Conservation (phyloP, 371 early-diverging fungal genomes). For the Mortierella sp. region DNA sequence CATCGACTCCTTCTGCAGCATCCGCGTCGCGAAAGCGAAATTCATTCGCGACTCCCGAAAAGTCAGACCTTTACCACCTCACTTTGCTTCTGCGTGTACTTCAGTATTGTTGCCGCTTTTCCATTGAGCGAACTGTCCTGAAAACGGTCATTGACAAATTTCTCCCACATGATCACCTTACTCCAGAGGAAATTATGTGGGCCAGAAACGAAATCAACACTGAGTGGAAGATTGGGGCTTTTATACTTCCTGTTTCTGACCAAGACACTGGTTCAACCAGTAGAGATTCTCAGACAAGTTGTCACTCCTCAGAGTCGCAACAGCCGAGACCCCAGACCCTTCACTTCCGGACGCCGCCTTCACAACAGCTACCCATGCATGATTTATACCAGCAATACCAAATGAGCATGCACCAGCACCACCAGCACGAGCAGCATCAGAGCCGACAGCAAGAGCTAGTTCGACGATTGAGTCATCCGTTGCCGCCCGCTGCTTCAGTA, state of each 20-base stretch:
- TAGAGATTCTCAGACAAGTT: no score
- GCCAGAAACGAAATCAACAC: slow-evolving; percentile 21
- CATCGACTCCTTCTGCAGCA: slow-evolving; percentile 24
- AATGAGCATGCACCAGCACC: slow-evolving; percentile 39
- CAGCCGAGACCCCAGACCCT: no score
- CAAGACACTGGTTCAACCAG: no score
- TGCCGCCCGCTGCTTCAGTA: no score
- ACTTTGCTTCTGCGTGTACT: slow-evolving; percentile 35
- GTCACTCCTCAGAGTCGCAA: no score
- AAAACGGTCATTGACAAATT: slow-evolving; percentile 17
- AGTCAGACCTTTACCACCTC: slow-evolving; percentile 37
- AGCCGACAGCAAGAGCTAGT: slow-evolving; percentile 52
- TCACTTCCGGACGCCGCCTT: no score
- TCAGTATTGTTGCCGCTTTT: slow-evolving; percentile 43
- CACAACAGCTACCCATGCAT: no score
- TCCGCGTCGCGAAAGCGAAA: slow-evolving; percentile 3
- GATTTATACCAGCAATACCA: slow-evolving; percentile 19
- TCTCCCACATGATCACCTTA: slow-evolving; percentile 30
- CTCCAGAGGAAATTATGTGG: slow-evolving; percentile 24
- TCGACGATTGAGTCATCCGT: slow-evolving; percentile 5
- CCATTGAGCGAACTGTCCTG: slow-evolving; percentile 28
- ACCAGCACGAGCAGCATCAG: slow-evolving; percentile 57
- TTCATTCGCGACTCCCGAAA: background rate
- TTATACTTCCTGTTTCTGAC: no score
- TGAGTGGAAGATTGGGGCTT: no score